phyloP scores from a whole-genome alignment of 106 monocot species.

The Allium fistulosum region DNA sequence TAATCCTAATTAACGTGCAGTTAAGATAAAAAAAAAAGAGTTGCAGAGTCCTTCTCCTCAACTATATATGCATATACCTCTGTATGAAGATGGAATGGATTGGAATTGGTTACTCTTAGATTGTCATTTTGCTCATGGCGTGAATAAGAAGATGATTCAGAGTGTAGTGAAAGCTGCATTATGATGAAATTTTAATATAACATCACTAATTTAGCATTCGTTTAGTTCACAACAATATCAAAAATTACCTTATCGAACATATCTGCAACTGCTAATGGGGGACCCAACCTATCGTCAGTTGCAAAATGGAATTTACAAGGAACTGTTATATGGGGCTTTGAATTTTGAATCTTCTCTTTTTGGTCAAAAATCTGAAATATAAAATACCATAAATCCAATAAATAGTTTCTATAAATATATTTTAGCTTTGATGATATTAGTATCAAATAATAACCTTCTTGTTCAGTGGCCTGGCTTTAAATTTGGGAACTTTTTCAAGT shows the following conservation, averaged over 20 bases:
- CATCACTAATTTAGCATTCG: not conserved
- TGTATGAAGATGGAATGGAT: conserved; percentile 89
- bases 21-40: too few species aligned
- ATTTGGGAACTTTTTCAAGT: conserved; percentile 77
- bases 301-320: conserved; percentile 95
- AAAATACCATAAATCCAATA: not conserved
- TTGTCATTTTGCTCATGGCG: conserved; percentile 17
- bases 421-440: too few species aligned
- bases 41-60: too few species aligned
- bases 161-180: conserved; percentile 74
- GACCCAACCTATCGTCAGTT: conserved; percentile 71
- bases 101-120: conserved; percentile 66
- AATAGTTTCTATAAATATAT: not conserved
- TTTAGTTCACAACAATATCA: not conserved
- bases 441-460: conserved; percentile 44
- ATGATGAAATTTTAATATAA: conserved; percentile 1
- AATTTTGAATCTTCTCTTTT: conserved; percentile 27
- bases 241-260: conserved; percentile 75
- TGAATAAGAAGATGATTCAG: conserved; percentile 22
- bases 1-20: too few species aligned
- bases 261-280: conserved; percentile 42
- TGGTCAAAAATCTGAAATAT: conserved; percentile 69
- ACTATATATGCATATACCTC: conserved; percentile 30
- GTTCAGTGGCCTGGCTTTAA: conserved; percentile 91
- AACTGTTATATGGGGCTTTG: conserved; percentile 58